Percentiles rank a stretch among this genome's conserved stretches.
Evolutionary conservation across 2,329 filamentous ascomycete genomes (phyloP).

Genomic region (Calonectria fujianensis): DNA sequence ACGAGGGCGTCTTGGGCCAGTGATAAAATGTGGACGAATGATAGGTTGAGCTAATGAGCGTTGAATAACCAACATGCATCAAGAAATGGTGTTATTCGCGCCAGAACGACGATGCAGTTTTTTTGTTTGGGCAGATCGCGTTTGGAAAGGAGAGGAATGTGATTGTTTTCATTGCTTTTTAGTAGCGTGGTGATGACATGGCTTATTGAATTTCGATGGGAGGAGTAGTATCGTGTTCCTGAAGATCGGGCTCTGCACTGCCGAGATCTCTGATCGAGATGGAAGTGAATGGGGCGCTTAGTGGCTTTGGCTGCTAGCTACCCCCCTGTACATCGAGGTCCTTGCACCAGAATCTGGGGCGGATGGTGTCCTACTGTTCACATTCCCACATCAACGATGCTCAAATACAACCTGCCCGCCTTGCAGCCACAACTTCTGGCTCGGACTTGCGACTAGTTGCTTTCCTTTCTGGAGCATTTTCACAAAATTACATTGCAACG

Average conservation of each 20-base stretch:
- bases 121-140: background rate
- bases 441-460: background rate
- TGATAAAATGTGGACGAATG: background rate
- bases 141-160: conserved; percentile 9
- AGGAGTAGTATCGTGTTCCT: conserved; percentile 56
- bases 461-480: background rate
- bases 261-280: conserved; percentile 50
- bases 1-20: background rate
- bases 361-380: background rate
- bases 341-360: background rate
- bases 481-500: background rate
- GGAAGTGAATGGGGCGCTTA: conserved; percentile 30
- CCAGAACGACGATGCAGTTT: background rate
- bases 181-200: conserved; percentile 52
- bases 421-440: background rate
- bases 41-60: background rate
- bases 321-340: conserved; percentile 9
- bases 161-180: conserved; percentile 36
- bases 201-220: conserved; percentile 55
- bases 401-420: background rate
- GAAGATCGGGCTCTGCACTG: conserved; percentile 55
- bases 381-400: background rate
- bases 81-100: background rate
- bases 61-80: conserved; percentile 2
- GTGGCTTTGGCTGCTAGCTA: conserved; percentile 15